These are phyloP conservation scores for Helianthus tuberosus DNA, from an alignment of 129 eudicot species.

Conservation along the genomic window DNA sequence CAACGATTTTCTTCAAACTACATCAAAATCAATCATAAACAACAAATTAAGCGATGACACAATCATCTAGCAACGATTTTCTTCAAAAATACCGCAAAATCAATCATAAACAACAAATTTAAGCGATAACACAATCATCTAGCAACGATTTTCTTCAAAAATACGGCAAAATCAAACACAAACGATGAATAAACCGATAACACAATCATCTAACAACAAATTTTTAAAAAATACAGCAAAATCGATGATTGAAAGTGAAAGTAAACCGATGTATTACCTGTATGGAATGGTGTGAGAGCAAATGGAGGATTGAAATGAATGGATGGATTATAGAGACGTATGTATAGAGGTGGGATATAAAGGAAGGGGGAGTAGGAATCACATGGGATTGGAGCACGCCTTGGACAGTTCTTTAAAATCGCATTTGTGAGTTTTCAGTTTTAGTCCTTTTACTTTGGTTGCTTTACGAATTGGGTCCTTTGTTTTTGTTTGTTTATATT, in stretches of 20 bases:
- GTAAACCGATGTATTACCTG: neutral
- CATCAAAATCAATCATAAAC: neutral
- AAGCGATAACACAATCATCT: too few relatives aligned
- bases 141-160: neutral
- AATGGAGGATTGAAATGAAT: constrained; percentile 15
- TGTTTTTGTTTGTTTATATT: constrained; percentile 33
- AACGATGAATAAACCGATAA: constrained; percentile 8
- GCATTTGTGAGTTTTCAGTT: constrained; percentile 14
- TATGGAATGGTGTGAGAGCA: neutral
- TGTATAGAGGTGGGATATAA: constrained; percentile 40
- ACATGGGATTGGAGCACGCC: constrained; percentile 53
- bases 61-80: neutral
- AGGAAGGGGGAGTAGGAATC: constrained; percentile 42
- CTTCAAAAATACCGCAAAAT: neutral
- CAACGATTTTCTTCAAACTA: neutral
- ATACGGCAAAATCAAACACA: neutral
- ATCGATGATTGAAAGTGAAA: neutral
- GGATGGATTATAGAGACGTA: constrained; percentile 26
- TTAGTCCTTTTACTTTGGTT: constrained; percentile 14
- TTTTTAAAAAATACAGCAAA: neutral
- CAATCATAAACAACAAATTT: neutral
- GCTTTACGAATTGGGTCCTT: constrained; percentile 30
- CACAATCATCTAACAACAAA: constrained; percentile 12
- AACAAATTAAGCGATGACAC: too few relatives aligned
- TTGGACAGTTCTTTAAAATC: constrained; percentile 42